phyloP scores from a whole-genome alignment of 1,284 basidiomycete genomes.

The Cryptococcus floricola region DNA sequence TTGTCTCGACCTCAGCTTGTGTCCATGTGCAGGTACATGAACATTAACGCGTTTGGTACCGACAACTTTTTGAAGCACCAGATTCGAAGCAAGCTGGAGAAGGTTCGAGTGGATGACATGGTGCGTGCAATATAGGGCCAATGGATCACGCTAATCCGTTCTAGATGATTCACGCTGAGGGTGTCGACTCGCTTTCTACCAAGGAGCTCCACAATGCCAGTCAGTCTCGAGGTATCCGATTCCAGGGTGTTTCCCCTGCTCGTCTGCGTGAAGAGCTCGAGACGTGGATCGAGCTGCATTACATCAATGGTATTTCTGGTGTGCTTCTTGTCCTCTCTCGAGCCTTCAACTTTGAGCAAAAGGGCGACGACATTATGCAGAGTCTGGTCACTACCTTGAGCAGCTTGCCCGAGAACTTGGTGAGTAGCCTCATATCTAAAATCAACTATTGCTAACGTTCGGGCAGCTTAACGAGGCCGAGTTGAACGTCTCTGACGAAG shows the following conservation, averaged over 20 bases:
- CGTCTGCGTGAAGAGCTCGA: conserved; percentile 80
- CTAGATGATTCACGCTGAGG: conserved; percentile 80
- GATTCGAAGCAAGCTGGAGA: conserved; percentile 77
- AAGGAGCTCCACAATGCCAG: conserved; percentile 88
- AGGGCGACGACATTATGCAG: conserved; percentile 74
- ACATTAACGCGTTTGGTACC: conserved; percentile 95
- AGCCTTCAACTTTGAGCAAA: conserved; percentile 89
- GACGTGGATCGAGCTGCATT: conserved; percentile 91
- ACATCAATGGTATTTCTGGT: conserved; percentile 80
- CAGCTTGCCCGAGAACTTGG: conserved; percentile 90
- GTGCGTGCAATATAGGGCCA: conserved; percentile 27
- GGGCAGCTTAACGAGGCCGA: conserved; percentile 89
- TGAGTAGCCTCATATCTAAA: conserved; percentile 48
- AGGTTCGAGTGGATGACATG: conserved; percentile 85
- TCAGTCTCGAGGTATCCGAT: conserved; percentile 90
- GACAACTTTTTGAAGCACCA: conserved; percentile 97
- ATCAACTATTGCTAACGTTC: too few relatives aligned
- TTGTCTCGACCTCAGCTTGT: conserved; percentile 94
- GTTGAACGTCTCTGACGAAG: conserved; percentile 87
- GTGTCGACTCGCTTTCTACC: conserved; percentile 83
- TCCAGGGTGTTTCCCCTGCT: conserved; percentile 75
- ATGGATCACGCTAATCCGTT: background rate
- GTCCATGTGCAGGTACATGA: conserved; percentile 97
- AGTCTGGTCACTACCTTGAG: conserved; percentile 87
- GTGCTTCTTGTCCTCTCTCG: conserved; percentile 87